These are phyloP conservation scores for Phoenix roebelenii DNA, from an alignment of 176 grass and related monocot genomes.

Conservation along the genomic window DNA sequence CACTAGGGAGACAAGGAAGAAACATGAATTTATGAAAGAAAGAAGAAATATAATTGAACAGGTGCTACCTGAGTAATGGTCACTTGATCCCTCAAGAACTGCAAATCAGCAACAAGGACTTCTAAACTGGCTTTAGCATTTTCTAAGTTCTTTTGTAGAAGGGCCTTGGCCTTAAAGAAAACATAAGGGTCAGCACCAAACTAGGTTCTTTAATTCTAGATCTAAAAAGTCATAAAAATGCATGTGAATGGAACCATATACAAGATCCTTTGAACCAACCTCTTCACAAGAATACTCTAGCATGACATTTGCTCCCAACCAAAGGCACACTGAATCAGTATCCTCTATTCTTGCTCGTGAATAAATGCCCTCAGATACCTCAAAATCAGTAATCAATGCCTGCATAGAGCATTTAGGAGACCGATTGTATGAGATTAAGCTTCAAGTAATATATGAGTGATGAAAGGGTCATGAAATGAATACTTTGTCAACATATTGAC, in stretches of 20 bases:
- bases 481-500: no score
- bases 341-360: constrained; percentile 74
- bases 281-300: constrained; percentile 81
- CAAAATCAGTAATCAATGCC: constrained; percentile 76
- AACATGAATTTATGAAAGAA: no score
- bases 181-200: background rate
- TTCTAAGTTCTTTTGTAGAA: constrained; percentile 87
- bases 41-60: no score
- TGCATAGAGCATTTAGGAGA: constrained; percentile 26
- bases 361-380: constrained; percentile 94
- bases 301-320: constrained; percentile 99
- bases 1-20: no score
- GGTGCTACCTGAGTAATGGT: constrained; percentile 80
- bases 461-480: no score
- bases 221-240: no score
- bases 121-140: constrained; percentile 93
- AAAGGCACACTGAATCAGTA: constrained; percentile 74
- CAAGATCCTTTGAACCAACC: constrained; percentile 30
- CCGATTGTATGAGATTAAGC: constrained; percentile 7
- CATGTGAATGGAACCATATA: no score
- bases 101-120: constrained; percentile 82
- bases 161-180: constrained; percentile 58
- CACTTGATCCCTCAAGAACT: constrained; percentile 92
- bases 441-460: no score
- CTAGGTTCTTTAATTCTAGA: no score